A percentile compares a stretch with the other conserved stretches of the same genome.
Evolutionary conservation across 257 asterid species (phyloP).

Genomic region (Datura wrightii): DNA sequence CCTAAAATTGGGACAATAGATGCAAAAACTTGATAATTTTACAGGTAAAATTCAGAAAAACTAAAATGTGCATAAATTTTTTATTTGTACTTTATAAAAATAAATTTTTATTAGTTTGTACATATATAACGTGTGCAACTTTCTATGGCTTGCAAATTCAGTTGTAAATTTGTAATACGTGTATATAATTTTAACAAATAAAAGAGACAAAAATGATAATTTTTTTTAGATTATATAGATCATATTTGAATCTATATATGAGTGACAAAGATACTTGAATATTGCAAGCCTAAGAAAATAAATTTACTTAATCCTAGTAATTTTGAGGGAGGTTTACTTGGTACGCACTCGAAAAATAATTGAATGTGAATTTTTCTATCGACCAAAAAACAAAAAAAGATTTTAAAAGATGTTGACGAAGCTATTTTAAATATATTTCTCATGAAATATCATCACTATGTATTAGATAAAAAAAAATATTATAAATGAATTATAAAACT

Average conservation of each 20-base stretch:
- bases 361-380: too few relatives aligned
- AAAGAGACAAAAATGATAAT: background rate
- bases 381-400: background rate
- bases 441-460: background rate
- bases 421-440: background rate
- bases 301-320: background rate
- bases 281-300: background rate
- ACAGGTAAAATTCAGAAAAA: too few relatives aligned
- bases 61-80: too few relatives aligned
- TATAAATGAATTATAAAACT: background rate
- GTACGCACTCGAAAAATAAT: too few relatives aligned
- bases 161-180: background rate
- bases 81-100: too few relatives aligned
- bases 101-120: too few relatives aligned
- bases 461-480: slow-evolving; percentile 6
- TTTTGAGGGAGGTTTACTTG: too few relatives aligned
- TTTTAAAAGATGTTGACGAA: background rate
- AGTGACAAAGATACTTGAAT: slow-evolving; percentile 1
- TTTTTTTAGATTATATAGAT: background rate
- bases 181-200: background rate
- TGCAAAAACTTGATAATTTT: too few relatives aligned
- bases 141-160: slow-evolving; percentile 23
- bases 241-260: background rate
- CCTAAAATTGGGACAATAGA: too few relatives aligned
- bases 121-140: background rate